Percentiles rank a stretch among this genome's conserved stretches.
Conservation (phyloP, 352 stramenopile species). For the Globisporangium solare region DNA sequence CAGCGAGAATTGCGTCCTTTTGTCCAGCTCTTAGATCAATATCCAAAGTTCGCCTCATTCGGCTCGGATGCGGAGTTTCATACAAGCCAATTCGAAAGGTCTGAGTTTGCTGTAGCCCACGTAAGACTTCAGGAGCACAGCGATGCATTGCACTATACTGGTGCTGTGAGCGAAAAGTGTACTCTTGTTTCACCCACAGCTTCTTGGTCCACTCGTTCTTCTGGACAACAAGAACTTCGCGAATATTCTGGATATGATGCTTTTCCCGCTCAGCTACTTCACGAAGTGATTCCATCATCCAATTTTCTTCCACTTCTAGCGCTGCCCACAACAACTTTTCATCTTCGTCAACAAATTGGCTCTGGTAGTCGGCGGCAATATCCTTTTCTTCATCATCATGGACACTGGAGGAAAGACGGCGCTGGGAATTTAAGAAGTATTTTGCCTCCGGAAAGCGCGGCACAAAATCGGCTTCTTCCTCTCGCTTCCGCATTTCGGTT, state of each 20-base stretch:
- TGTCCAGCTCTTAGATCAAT: slow-evolving; percentile 24
- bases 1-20: not conserved
- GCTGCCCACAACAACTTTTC: slow-evolving; percentile 65
- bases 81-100: slow-evolving; percentile 56
- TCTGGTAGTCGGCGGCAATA: slow-evolving; percentile 1
- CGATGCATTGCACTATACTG: slow-evolving; percentile 30
- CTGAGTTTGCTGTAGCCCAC: slow-evolving; percentile 21
- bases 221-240: slow-evolving; percentile 16
- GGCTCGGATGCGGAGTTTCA: slow-evolving; percentile 57
- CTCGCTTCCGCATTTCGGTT: slow-evolving; percentile 62
- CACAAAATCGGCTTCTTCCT: slow-evolving; percentile 63
- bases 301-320: slow-evolving; percentile 79
- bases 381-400: not conserved
- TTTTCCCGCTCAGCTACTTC: slow-evolving; percentile 38
- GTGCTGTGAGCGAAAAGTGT: slow-evolving; percentile 67
- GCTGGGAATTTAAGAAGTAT: slow-evolving; percentile 29
- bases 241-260: slow-evolving; percentile 21
- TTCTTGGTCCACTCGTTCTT: slow-evolving; percentile 46
- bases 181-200: slow-evolving; percentile 63
- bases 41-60: slow-evolving; percentile 52
- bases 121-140: slow-evolving; percentile 24
- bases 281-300: slow-evolving; percentile 57
- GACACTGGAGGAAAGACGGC: slow-evolving; percentile 2
- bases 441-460: slow-evolving; percentile 62
- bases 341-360: slow-evolving; percentile 29